Evolutionary conservation across 164 flowering plant species (phyloP), one percentile per base, ranked within the genome.

Genomic region (Nymphaea thermarum): DNA sequence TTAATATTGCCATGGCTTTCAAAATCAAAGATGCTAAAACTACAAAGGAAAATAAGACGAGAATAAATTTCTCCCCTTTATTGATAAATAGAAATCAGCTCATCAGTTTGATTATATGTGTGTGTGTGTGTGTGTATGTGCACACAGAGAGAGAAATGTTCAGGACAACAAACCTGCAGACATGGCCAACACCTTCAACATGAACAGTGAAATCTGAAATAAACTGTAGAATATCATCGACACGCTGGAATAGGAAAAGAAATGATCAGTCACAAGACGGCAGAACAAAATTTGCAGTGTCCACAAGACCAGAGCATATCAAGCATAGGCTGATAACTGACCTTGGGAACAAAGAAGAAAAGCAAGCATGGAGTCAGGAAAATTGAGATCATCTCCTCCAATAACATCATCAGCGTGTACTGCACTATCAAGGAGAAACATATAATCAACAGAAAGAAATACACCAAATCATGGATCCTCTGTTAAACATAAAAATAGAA

Each of bases 341-440:
- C 99, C 98, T 90, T 77, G 69, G 99, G 98, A 43, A 95, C 90
- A 67, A 87, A 80, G 73, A 85, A 87, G 60, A 95, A 4, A 67
- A 95, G 99, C 70, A 95, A 77, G 63, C 82, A 84, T 3, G 99
- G 99, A 43, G 99, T 95, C 65, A 90, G 80, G 76, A 95, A 86
- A 75, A 95, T 95, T 44, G 99, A 95, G 67, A 93, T 88, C 90
- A 92, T 90, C 87, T 95, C 99, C 79, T 95, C 99, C 70, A 95
- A 78, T 73, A 90, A 77, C 90, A 90, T 90, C 96, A 86, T 92
- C 71, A 92, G 94, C 43, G 96, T 89, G 67, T 92, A 95, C 99
- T 95, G 91, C 82, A 84, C 43, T 47, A 62, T 4, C 63, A 42
- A 57, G 59, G 42, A 66, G 59, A 10, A 16, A 60, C 15, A 51